Evolutionary conservation across 2,329 filamentous ascomycete species (phyloP).

Genomic region (Truncatella angustata): DNA sequence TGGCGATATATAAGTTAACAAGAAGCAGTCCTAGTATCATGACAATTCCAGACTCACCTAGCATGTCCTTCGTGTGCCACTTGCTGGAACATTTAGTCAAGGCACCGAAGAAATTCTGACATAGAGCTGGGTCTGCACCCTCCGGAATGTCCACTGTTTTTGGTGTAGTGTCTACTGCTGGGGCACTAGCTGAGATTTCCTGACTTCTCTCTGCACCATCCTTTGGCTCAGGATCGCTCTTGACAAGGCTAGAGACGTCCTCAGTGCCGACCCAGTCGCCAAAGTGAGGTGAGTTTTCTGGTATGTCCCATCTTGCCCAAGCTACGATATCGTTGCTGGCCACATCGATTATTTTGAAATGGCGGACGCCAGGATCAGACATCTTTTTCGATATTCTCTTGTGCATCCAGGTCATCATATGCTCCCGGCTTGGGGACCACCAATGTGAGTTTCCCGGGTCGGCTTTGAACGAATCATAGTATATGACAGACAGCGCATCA

Average conservation of each 20-base stretch:
- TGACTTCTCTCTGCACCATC: neutral
- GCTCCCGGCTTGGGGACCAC: constrained; percentile 23
- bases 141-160: constrained; percentile 20
- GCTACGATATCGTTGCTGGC: constrained; percentile 26
- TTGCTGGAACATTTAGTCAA: constrained; percentile 25
- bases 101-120: constrained; percentile 26
- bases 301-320: constrained; percentile 33
- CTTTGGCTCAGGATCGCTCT: constrained; percentile 12
- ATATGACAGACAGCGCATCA: constrained; percentile 24
- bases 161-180: constrained; percentile 13
- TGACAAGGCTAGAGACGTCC: constrained; percentile 14
- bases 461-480: constrained; percentile 22
- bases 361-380: constrained; percentile 22
- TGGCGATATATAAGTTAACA: neutral
- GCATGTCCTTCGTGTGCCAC: constrained; percentile 29
- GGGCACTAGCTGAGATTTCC: constrained; percentile 11
- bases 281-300: constrained; percentile 22
- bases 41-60: constrained; percentile 24
- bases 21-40: neutral
- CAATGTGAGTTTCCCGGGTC: constrained; percentile 26
- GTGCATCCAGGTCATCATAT: constrained; percentile 28
- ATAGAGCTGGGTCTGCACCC: constrained; percentile 28
- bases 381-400: constrained; percentile 25
- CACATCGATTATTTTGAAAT: constrained; percentile 32
- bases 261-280: constrained; percentile 18